Conservation (phyloP, 1,284 basidiomycete species). For the Heterobasidion parviporum region DNA sequence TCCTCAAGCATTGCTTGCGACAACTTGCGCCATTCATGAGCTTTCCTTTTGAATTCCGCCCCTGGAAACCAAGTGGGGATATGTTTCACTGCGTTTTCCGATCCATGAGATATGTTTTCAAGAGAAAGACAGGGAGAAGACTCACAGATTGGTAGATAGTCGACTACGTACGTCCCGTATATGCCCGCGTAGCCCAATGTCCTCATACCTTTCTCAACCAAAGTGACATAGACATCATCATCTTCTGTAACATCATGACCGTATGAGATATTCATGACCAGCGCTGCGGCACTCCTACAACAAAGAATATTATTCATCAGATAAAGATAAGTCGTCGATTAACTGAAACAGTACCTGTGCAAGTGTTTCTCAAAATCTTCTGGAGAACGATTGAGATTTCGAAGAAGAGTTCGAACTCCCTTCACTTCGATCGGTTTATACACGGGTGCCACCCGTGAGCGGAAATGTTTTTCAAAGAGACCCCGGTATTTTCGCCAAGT, state of each 20-base stretch:
- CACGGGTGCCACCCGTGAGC: neutral
- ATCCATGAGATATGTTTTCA: neutral
- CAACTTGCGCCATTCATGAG: neutral
- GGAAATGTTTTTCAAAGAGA: neutral
- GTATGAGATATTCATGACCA: slow-evolving; percentile 2
- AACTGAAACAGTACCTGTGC: neutral
- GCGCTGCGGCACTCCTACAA: neutral
- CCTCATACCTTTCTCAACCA: slow-evolving; percentile 14
- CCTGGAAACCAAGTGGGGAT: slow-evolving; percentile 61
- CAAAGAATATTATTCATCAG: neutral
- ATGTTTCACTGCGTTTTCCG: slow-evolving; percentile 37
- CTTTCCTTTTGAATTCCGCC: slow-evolving; percentile 42
- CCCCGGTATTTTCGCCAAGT: neutral
- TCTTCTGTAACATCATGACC: slow-evolving; percentile 1
- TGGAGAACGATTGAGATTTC: neutral
- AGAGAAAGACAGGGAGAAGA: neutral
- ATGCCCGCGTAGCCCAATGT: slow-evolving; percentile 13
- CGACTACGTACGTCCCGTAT: slow-evolving; percentile 18
- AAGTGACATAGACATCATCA: slow-evolving; percentile 13
- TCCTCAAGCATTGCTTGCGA: neutral
- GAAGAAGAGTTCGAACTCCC: neutral
- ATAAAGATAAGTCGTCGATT: neutral
- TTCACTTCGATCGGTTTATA: neutral
- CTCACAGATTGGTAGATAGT: slow-evolving; percentile 18
- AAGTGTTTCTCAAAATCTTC: neutral